These are phyloP conservation scores for Scedosporium minutisporum DNA, from an alignment of 2,329 filamentous ascomycete species.

Conservation along the genomic window DNA sequence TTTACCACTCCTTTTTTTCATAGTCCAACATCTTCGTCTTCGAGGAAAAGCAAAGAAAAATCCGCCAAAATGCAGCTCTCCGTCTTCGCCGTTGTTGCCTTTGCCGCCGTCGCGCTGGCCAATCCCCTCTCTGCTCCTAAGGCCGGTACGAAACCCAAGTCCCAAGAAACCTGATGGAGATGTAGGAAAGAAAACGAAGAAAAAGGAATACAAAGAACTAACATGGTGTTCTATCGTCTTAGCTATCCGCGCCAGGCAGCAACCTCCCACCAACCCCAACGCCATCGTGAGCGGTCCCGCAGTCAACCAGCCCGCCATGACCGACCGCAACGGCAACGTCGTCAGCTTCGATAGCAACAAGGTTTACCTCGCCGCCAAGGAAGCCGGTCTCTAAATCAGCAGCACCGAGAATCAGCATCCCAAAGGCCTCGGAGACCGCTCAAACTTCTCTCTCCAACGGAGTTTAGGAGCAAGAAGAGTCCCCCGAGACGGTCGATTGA, in stretches of 20 bases:
- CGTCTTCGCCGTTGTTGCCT: conserved; percentile 33
- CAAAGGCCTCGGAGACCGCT: background rate
- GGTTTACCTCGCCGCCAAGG: conserved; percentile 31
- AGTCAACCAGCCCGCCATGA: conserved; percentile 35
- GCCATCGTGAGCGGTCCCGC: conserved; percentile 15
- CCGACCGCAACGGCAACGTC: conserved; percentile 32
- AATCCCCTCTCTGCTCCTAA: conserved; percentile 13
- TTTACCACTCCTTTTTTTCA: conserved; percentile 5
- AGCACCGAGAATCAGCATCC: background rate
- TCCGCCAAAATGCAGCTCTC: conserved; percentile 30
- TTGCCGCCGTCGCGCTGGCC: conserved; percentile 37
- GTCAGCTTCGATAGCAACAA: conserved; percentile 31
- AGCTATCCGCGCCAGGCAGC: background rate
- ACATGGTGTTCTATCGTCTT: background rate
- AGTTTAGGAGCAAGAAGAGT: too few relatives aligned
- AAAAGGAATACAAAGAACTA: background rate
- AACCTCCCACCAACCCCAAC: conserved; percentile 1
- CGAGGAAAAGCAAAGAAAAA: background rate
- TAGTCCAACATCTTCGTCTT: background rate
- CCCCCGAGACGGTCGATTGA: too few relatives aligned
- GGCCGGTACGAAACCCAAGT: background rate
- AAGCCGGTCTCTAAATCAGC: conserved; percentile 23
- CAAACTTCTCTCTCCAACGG: background rate
- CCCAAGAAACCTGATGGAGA: background rate
- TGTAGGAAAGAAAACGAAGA: background rate